Percentiles rank a stretch among this genome's conserved stretches.
phyloP scores from a whole-genome alignment of 225 moss, liverwort and hornwort species.

The Asterella californica region DNA sequence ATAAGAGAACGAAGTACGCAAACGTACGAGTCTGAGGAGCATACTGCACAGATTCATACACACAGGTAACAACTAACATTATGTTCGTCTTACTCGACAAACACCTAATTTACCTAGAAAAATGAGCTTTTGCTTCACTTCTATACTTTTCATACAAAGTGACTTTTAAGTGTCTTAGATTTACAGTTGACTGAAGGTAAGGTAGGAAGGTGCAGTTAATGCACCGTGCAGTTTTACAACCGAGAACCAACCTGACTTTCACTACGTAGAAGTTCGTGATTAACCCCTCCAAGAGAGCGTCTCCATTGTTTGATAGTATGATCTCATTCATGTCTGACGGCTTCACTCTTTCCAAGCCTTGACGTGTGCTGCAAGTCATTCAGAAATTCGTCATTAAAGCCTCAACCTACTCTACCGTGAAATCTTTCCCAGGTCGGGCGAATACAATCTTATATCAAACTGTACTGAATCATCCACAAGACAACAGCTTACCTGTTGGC shows the following conservation, averaged over 20 bases:
- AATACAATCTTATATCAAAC: too few relatives aligned
- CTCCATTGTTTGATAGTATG: constrained; percentile 72
- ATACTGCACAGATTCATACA: background rate
- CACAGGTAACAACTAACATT: too few relatives aligned
- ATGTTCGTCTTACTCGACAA: background rate
- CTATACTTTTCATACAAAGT: too few relatives aligned
- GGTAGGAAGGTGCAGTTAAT: background rate
- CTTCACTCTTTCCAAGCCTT: constrained; percentile 50
- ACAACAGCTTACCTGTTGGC: background rate
- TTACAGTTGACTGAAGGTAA: background rate
- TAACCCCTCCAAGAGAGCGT: constrained; percentile 63
- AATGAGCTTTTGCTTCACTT: too few relatives aligned
- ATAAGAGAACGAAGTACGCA: too few relatives aligned
- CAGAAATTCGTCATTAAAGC: background rate
- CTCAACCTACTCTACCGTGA: background rate
- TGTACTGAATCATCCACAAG: background rate
- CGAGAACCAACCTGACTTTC: constrained; percentile 18
- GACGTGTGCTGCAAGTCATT: constrained; percentile 37
- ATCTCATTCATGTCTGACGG: constrained; percentile 57
- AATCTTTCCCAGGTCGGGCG: too few relatives aligned
- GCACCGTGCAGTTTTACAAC: background rate
- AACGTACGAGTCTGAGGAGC: background rate
- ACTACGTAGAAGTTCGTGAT: constrained; percentile 85
- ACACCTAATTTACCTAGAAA: background rate
- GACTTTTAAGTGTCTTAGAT: background rate